phyloP scores from a whole-genome alignment of 1,284 basidiomycete species.

The Sporisorium iseilematis-ciliati region DNA sequence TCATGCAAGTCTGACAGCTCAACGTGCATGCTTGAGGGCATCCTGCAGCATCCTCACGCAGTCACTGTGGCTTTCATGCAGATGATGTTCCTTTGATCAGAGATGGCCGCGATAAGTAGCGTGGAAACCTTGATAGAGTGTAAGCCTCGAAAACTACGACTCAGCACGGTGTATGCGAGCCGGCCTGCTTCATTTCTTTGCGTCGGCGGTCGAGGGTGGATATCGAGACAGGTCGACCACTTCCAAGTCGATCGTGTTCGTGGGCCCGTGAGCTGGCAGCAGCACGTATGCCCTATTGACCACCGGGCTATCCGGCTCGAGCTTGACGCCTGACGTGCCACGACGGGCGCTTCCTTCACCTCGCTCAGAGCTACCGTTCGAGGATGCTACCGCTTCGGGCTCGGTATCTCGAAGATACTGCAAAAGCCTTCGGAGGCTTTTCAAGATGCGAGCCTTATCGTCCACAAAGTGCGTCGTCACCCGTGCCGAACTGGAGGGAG shows the following conservation, averaged over 20 bases:
- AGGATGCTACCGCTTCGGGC: not conserved
- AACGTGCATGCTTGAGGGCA: conserved; percentile 16
- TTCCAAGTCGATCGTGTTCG: conserved; percentile 17
- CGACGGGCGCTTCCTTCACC: not conserved
- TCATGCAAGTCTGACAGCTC: conserved; percentile 35
- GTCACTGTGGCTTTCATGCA: not conserved
- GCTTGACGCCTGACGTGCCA: not conserved
- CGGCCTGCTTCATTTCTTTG: not conserved
- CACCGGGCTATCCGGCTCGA: not conserved
- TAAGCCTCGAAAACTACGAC: not conserved
- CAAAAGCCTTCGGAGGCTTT: conserved; percentile 22
- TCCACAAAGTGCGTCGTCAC: conserved; percentile 63
- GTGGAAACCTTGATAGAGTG: not conserved
- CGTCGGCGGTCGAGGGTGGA: not conserved
- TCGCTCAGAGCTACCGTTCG: not conserved
- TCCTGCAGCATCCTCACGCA: not conserved
- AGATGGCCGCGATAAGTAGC: not conserved
- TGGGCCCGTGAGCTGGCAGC: not conserved
- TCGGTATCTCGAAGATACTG: conserved; percentile 4
- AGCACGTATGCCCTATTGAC: no score
- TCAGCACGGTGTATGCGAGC: not conserved
- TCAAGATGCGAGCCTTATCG: conserved; percentile 56
- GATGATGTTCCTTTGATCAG: not conserved
- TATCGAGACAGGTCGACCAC: conserved; percentile 18
- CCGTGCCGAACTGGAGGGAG: conserved; percentile 60